These are phyloP conservation scores for Backusella luteola DNA, from an alignment of 192 early-diverging fungal genomes.

Conservation along the genomic window DNA sequence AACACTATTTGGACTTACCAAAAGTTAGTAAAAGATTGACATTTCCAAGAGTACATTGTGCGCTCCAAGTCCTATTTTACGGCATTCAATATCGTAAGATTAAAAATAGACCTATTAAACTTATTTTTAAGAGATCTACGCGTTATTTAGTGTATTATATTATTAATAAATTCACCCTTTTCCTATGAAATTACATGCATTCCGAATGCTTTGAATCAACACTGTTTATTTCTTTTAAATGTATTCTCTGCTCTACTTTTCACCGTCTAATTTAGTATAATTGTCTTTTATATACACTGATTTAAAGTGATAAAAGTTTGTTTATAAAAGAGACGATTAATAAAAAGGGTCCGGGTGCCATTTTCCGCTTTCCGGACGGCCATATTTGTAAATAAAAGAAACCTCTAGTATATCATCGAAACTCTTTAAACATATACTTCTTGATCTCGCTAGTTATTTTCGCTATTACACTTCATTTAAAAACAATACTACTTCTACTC, in stretches of 20 bases:
- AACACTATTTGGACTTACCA: neutral
- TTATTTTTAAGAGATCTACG: neutral
- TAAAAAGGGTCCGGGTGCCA: neutral
- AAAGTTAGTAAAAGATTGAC: neutral
- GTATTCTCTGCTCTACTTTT: neutral
- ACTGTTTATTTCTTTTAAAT: neutral
- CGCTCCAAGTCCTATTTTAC: neutral
- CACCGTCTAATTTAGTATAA: too few species aligned
- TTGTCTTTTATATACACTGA: too few species aligned
- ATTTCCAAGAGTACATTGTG: conserved; percentile 1
- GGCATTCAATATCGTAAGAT: neutral
- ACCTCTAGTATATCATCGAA: neutral
- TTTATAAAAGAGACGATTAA: neutral
- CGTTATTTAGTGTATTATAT: too few species aligned
- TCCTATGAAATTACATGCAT: too few species aligned
- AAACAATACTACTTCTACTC: neutral
- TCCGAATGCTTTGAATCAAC: neutral
- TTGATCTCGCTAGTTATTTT: neutral
- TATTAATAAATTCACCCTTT: too few species aligned
- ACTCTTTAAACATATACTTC: neutral
- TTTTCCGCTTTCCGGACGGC: neutral
- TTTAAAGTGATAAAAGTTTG: too few species aligned
- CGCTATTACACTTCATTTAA: neutral
- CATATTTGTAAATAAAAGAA: neutral
- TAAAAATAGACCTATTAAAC: neutral